Evolutionary conservation across 352 stramenopile genomes (phyloP), one percentile per base, ranked within the genome.

Genomic region (Pythium rishiriense): DNA sequence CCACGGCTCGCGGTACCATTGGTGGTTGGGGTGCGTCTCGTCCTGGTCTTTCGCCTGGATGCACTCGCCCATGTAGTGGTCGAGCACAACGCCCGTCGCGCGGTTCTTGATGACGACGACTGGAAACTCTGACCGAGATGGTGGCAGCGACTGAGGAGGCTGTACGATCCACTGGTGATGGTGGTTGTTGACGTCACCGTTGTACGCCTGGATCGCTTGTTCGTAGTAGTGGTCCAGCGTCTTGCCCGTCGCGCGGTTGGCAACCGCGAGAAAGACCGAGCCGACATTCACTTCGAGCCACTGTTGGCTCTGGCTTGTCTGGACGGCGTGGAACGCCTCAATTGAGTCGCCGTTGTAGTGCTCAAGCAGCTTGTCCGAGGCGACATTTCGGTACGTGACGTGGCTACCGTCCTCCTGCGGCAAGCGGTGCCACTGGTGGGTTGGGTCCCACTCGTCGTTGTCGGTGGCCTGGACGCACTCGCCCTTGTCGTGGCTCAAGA

Each of bases 21-120:
- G 47, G 47, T 53, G 47, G 15, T 39, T 53, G 3, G 47, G 9
- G 47, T 53, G 25, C 0, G 47, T 53, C 47, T 53, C 47, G 15
- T 53, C 26, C 3, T 53, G 11, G 47, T 53, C 47, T 21, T 53
- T 53, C 12, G 47, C 47, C 15, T 53, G 47, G 25, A 53, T 39
- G 1, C 47, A 53, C 17, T 53, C 47, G 24, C 47, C 47, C 24
- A 39, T 53, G 25, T 25, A 35, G 15, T 53, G 47, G 26, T 39
- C 26, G 6, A 53, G 47, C 24, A 53, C 47, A 8, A 39, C 47
- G 47, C 47, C 47, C 10, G 47, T 53, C 47, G 25, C 47, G 10
- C 47, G 47, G 25, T 53, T 53, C 26, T 39, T 39, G 26, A 53
- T 39, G 25, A 53, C 47, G 26, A 53, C 25, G 26, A 53, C n/a